Base-by-base conservation (phyloP, 306 rosid species). In the Quillaja saponaria region DNA sequence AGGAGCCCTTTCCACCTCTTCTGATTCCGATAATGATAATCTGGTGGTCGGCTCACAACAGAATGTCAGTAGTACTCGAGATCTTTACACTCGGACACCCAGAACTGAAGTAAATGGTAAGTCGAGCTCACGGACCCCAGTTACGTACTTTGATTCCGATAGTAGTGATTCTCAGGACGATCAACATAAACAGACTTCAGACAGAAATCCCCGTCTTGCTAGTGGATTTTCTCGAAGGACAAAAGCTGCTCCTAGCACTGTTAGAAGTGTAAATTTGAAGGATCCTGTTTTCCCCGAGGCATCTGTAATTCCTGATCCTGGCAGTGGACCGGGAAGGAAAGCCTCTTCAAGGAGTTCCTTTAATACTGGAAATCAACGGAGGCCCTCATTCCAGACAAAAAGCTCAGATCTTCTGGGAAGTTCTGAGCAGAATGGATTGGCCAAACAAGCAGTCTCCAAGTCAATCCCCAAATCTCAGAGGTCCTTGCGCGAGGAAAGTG, bases 221-320 rank as follows among this genome's bases (percentile, higher is more conserved):
- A 4, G 76, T 71, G 84, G 72, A 64, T 14, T 78, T 38, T 85
- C 99, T 52, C 72, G 81, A 66, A 87, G 99, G 69, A 85, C 90
- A 33, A 76, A 72, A 20, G 62, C 72, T 71, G 42, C 95, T 66
- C 10, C 74, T 50, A 80, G 61, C 60, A 57, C 79, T 35, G 80
- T 69, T 45, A 49, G 61, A 58, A 69, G 66, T 67, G 57, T 66
- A 39, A 55, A 60, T 66, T 38, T 72, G 12, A 77, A 62, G 51
- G 58, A 67, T 49, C 18, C 71, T 13, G 62, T 10, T 65, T 48
- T 19, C 12, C 38, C 88, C 8, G 64, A 48, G 38, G 25, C 57
- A 60, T 49, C 83, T 31, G 52, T 8, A 37, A 58, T 69, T 60
- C 68, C 82, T 65, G 69, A 69, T n/a, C n/a, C n/a, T 67, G 5